Evolutionary conservation across 306 rosid genomes (phyloP).

Genomic region (Prunus campanulata): DNA sequence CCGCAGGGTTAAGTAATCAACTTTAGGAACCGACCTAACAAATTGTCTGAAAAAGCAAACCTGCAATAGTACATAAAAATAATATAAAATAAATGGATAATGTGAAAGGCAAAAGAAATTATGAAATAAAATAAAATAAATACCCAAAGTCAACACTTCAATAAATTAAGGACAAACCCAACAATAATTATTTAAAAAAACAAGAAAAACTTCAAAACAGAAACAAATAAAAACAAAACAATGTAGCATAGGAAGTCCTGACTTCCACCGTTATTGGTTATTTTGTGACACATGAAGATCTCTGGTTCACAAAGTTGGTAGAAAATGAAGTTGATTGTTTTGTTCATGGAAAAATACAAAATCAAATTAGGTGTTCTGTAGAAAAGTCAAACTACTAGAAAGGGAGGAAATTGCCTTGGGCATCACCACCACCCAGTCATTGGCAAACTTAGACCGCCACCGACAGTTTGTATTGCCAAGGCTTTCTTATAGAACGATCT

Average conservation of each 20-base stretch:
- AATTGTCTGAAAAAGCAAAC: slow-evolving; percentile 83
- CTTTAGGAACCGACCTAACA: slow-evolving; percentile 85
- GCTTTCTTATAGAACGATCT: neutral
- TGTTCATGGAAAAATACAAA: neutral
- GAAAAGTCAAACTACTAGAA: neutral
- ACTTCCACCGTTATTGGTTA: neutral
- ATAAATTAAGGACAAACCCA: neutral
- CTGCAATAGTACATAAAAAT: slow-evolving; percentile 23
- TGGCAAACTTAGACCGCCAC: neutral
- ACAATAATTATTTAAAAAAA: neutral
- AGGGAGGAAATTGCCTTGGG: neutral
- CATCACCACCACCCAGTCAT: neutral
- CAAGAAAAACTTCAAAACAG: neutral
- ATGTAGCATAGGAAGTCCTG: neutral
- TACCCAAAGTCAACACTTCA: neutral
- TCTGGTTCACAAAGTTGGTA: no score
- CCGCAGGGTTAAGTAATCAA: slow-evolving; percentile 83
- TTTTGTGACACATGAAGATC: neutral
- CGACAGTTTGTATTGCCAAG: neutral
- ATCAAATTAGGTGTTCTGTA: slow-evolving; percentile 9
- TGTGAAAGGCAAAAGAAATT: neutral
- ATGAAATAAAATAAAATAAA: neutral
- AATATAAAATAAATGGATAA: neutral
- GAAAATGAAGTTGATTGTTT: neutral
- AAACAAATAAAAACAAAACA: neutral